Base-by-base conservation (phyloP, 202 grass and related monocot species). In the Setaria viridis region DNA sequence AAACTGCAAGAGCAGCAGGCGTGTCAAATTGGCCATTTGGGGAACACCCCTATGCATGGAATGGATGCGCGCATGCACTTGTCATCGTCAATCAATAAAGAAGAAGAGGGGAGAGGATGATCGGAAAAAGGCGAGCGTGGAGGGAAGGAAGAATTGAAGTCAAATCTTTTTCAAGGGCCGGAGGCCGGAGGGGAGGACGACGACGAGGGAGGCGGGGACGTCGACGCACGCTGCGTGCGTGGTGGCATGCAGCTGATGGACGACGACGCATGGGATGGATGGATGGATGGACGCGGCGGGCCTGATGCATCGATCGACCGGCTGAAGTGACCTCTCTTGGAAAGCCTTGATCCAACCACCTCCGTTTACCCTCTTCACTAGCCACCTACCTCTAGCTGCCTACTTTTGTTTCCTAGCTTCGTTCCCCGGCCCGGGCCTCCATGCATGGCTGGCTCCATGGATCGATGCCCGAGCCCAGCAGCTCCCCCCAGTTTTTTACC, bases 241-340 rank as follows among this genome's bases (percentile, higher is more conserved):
- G 60, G 62, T 25, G 59, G 30, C 15, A 68, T 42, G 62, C 62
- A 65, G 62, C 62, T 34, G 32, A 65, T 20, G 66, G 66, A 70
- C 41, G 30, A 4, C 25, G 48, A 50, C 13, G 13, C 48, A 50
- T 48, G 46, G 9, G 25, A 55, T 35, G 75, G 35, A 58, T 35
- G 75, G 35, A 58, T 35, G 57, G 76, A 84, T 77, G 78, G 82
- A 86, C 88, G 72, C 72, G 34, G 37, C 37, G 37, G 37, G 58
- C 29, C 57, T 60, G 56, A 74, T 33, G 4, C 1, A 53, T 53
- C 11, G 66, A 69, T 7, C n/a, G 70, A 64, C 62, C 43, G 21
- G 50, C 9, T 69, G 89, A 91, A n/a, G 70, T 87, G 89, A 87
- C 85, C 80, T 84, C 70, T 81, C 85, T 85, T 65, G 85, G 89